Percentiles rank a stretch among this genome's conserved stretches.
Evolutionary conservation across 2,329 filamentous ascomycete species (phyloP).

Genomic region (Huntiella bhutanensis): DNA sequence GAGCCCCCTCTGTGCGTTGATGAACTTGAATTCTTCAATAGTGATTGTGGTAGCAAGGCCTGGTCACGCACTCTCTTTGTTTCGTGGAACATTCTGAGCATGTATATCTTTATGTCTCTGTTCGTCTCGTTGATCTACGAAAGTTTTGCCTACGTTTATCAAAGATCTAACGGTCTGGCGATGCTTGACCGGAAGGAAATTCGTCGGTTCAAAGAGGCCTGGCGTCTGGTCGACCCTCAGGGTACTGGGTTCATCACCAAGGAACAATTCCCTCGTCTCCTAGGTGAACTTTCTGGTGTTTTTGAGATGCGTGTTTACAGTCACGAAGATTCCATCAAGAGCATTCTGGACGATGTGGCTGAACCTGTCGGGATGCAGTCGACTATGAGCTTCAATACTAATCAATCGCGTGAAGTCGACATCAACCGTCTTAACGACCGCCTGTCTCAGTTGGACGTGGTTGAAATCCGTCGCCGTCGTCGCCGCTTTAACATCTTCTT

Average conservation of each 20-base stretch:
- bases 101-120: slow-evolving; percentile 98
- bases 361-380: slow-evolving; percentile 20
- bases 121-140: slow-evolving; percentile 98
- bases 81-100: slow-evolving; percentile 96
- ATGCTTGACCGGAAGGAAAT: slow-evolving; percentile 86
- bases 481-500: slow-evolving; percentile 85
- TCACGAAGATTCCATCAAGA: slow-evolving; percentile 68
- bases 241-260: slow-evolving; percentile 84
- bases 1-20: slow-evolving; percentile 65
- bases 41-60: slow-evolving; percentile 76
- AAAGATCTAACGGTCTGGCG: slow-evolving; percentile 81
- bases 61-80: slow-evolving; percentile 89
- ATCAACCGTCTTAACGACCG: slow-evolving; percentile 56
- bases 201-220: slow-evolving; percentile 91
- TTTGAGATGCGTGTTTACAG: slow-evolving; percentile 97
- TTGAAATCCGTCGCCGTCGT: slow-evolving; percentile 54
- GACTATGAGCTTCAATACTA: not conserved
- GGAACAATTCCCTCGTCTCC: slow-evolving; percentile 68
- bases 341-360: slow-evolving; percentile 70
- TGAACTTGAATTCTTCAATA: slow-evolving; percentile 53
- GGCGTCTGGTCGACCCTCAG: slow-evolving; percentile 84
- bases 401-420: slow-evolving; percentile 43
- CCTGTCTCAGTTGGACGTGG: slow-evolving; percentile 53
- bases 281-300: slow-evolving; percentile 82
- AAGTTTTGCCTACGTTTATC: slow-evolving; percentile 98